Base-by-base conservation (phyloP, 257 asterid species). In the Catharanthus roseus region DNA sequence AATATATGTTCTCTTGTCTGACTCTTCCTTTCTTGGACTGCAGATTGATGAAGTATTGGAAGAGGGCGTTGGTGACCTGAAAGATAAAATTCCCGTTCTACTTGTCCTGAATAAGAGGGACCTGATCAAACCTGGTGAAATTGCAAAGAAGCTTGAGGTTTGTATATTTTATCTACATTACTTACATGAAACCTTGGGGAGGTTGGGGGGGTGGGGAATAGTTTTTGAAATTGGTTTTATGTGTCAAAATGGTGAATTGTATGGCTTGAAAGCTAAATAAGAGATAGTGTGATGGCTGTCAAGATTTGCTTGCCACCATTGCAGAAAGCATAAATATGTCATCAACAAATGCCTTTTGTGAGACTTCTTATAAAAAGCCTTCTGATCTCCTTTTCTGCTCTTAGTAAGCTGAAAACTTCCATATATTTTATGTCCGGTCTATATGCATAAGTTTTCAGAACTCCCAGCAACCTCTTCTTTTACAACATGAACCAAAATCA, bases 71-170 rank as follows among this genome's bases (percentile, higher is more conserved):
- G 95, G 96, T 73, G 86, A 80, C 67, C 85, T 81, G 53, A 86
- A 80, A 55, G 80, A 80, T 68, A 86, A 86, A 75, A 54, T 89
- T 23, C 99, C 99, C 29, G 85, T 87, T 62, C 79, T 95, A 78
- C 82, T 95, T 39, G 97, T 91, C 81, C 84, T 95, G 74, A 95
- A 95, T 88, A 95, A 95, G 85, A 89, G 87, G 82, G 99, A 95
- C 76, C 91, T 89, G 66, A 87, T 95, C 78, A 95, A 91, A 65
- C 99, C 99, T 21, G 99, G 99, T 75, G 99, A 95, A 89, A 88
- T 95, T 26, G 97, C 96, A 36, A 91, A 91, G 95, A 95, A 83
- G 80, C 93, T 91, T 66, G 88, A 89, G 97, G 99, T 89, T 55
- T 38, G 68, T 42, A 38, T 65, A 65, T 39, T 42, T 71, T 38